Percentiles rank a stretch among this genome's conserved stretches.
These are phyloP conservation scores for Chalara sp. DNA, from an alignment of 2,329 filamentous ascomycete genomes.

Conservation along the genomic window DNA sequence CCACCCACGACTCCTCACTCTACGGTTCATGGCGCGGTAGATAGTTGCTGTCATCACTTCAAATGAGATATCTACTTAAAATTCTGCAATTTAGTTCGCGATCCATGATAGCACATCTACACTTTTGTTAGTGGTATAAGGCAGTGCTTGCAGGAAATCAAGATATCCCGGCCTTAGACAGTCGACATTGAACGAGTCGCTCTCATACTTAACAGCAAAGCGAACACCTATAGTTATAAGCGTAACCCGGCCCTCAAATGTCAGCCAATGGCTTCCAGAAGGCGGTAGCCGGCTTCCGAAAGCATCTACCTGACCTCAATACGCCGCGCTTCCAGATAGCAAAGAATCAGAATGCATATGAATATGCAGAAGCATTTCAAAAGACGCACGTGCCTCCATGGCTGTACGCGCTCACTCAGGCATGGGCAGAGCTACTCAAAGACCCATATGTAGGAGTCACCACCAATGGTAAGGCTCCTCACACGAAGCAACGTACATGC, in stretches of 20 bases:
- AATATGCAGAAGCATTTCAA: conserved; percentile 56
- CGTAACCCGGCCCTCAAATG: not conserved
- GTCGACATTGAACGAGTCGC: no score
- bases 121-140: no score
- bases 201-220: no score
- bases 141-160: no score
- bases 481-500: conserved; percentile 25
- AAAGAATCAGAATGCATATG: conserved; percentile 53
- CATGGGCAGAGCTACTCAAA: conserved; percentile 61
- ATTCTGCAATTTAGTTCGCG: no score
- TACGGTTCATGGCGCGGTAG: no score
- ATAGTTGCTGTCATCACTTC: no score
- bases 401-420: conserved; percentile 58
- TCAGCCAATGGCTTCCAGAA: conserved; percentile 5
- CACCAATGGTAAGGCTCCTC: conserved; percentile 7
- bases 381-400: conserved; percentile 39
- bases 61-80: no score
- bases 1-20: no score
- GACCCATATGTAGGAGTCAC: conserved; percentile 12
- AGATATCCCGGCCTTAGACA: no score
- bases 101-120: no score
- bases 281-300: conserved; percentile 38
- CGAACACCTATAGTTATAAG: no score
- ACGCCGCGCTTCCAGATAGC: conserved; percentile 56
- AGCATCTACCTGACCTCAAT: conserved; percentile 54